phyloP scores from a whole-genome alignment of 805 yeast species.

The Candida pini region DNA sequence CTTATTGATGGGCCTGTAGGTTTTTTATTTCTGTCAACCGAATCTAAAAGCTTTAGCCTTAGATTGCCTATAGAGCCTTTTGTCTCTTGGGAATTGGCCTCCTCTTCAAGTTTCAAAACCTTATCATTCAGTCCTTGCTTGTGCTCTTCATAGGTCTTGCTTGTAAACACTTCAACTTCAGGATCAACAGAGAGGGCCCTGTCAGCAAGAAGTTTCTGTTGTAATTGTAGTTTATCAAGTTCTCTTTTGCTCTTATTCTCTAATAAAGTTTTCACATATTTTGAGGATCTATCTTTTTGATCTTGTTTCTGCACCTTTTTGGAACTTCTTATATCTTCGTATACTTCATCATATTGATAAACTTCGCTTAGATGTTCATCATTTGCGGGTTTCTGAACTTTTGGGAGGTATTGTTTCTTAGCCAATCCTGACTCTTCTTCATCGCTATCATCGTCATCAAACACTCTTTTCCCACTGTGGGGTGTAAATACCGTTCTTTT shows the following conservation, averaged over 20 bases:
- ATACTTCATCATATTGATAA: constrained; percentile 43
- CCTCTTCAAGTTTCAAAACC: background rate
- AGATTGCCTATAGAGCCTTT: too few relatives aligned
- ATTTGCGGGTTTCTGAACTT: background rate
- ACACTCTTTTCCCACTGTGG: too few relatives aligned
- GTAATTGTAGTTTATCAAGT: constrained; percentile 36
- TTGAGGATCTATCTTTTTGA: constrained; percentile 13
- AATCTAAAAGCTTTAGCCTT: constrained; percentile 1
- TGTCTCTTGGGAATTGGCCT: too few relatives aligned
- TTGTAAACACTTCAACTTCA: constrained; percentile 47
- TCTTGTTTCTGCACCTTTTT: constrained; percentile 17
- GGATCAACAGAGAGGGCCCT: too few relatives aligned
- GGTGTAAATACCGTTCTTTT: too few relatives aligned
- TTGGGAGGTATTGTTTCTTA: constrained; percentile 1
- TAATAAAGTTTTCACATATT: constrained; percentile 36
- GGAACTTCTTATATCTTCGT: constrained; percentile 34
- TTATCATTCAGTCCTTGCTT: constrained; percentile 17
- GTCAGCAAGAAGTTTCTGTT: constrained; percentile 32
- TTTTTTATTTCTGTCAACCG: background rate
- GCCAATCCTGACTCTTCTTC: background rate
- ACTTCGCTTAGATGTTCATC: constrained; percentile 1
- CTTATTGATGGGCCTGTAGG: too few relatives aligned
- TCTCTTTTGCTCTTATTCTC: constrained; percentile 42
- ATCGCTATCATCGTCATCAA: constrained; percentile 1
- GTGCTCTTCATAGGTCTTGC: constrained; percentile 39